Evolutionary conservation across 2,329 filamentous ascomycete species (phyloP).

Genomic region (Fusarium beomiforme): DNA sequence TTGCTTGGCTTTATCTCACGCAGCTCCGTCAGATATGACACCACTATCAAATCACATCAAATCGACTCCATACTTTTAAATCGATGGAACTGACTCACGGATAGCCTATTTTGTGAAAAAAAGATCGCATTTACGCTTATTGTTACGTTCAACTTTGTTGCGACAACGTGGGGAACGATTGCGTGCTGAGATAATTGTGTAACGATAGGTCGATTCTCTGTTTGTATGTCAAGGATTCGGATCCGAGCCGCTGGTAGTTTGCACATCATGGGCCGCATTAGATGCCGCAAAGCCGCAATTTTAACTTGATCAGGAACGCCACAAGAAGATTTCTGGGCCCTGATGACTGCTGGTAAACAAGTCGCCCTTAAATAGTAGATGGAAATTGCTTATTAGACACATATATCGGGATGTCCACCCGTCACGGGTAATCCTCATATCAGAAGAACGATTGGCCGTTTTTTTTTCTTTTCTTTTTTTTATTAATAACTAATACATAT

Average conservation of each 20-base stretch:
- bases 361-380: neutral
- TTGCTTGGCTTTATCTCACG: neutral
- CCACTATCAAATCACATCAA: conserved; percentile 2
- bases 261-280: neutral
- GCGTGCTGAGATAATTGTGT: conserved; percentile 11
- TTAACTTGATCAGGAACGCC: neutral
- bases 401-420: too few species aligned
- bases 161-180: conserved; percentile 30
- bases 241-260: neutral
- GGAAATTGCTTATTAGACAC: too few species aligned
- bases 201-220: conserved; percentile 1
- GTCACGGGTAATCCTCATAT: too few species aligned
- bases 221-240: neutral
- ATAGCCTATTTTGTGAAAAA: neutral
- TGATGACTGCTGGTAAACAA: neutral
- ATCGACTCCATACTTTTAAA: neutral
- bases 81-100: neutral
- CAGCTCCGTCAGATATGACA: neutral
- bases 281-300: neutral
- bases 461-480: too few species aligned
- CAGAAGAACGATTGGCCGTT: neutral
- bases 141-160: neutral
- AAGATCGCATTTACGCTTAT: neutral
- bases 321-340: neutral
- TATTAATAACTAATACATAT: neutral